Evolutionary conservation across 441 rosid species (phyloP).

Genomic region (Aleurites moluccanus): DNA sequence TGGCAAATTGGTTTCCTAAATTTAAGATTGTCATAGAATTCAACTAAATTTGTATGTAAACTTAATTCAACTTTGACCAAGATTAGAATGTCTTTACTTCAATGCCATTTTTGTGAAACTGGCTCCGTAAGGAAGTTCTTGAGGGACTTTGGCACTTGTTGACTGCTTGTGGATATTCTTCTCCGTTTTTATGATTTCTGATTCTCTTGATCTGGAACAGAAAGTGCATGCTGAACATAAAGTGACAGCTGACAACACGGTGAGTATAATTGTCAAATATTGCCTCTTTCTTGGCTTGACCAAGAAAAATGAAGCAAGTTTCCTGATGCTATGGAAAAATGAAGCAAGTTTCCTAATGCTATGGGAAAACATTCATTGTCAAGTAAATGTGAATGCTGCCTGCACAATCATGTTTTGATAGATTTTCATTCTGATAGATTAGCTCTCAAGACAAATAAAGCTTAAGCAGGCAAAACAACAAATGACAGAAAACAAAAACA

Average conservation of each 20-base stretch:
- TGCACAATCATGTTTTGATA: background rate
- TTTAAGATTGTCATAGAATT: too few species aligned
- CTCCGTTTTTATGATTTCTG: conserved; percentile 12
- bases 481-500: background rate
- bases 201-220: conserved; percentile 26
- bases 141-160: conserved; percentile 19
- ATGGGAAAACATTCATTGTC: background rate
- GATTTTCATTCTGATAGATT: background rate
- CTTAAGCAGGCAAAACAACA: background rate
- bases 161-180: conserved; percentile 16
- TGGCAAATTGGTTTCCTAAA: too few species aligned
- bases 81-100: conserved; percentile 23
- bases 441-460: background rate
- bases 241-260: conserved; percentile 20
- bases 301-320: conserved; percentile 2
- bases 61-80: background rate
- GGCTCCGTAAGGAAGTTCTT: conserved; percentile 20
- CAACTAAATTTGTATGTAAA: background rate
- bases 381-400: background rate
- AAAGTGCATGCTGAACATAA: conserved; percentile 19
- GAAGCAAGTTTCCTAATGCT: conserved; percentile 2
- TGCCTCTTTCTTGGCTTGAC: conserved; percentile 28
- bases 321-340: background rate
- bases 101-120: conserved; percentile 20
- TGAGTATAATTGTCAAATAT: conserved; percentile 19